A percentile compares a stretch with the other conserved stretches of the same genome.
phyloP scores from a whole-genome alignment of 306 rosid genomes.

The Pueraria montana region DNA sequence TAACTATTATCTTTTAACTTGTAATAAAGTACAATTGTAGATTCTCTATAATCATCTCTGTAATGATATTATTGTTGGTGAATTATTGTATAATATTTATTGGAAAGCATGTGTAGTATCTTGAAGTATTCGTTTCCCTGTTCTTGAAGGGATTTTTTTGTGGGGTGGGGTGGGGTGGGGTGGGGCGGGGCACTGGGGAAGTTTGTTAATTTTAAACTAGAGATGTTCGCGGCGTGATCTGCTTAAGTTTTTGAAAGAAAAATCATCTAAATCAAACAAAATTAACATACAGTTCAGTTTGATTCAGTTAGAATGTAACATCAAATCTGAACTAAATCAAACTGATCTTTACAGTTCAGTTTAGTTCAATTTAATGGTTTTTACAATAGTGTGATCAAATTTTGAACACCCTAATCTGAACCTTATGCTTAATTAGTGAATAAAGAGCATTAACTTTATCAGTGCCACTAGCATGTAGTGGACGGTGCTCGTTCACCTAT shows the following conservation, averaged over 20 bases:
- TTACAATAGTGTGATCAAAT: not conserved
- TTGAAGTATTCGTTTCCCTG: too few relatives aligned
- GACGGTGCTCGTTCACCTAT: not conserved
- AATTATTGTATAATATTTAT: not conserved
- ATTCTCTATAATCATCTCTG: constrained; percentile 12
- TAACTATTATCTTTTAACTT: not conserved
- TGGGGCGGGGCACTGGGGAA: too few relatives aligned
- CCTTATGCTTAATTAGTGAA: not conserved
- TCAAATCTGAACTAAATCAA: too few relatives aligned
- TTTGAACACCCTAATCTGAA: not conserved
- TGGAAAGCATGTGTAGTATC: not conserved
- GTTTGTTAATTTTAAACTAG: too few relatives aligned
- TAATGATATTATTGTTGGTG: constrained; percentile 22
- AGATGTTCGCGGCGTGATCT: too few relatives aligned
- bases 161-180: too few relatives aligned
- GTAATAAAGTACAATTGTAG: constrained; percentile 14
- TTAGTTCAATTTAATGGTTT: not conserved
- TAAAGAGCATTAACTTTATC: not conserved
- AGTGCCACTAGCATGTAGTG: constrained; percentile 12
- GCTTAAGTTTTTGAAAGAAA: too few relatives aligned
- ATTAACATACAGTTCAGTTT: too few relatives aligned
- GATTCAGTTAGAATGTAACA: too few relatives aligned
- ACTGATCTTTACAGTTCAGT: not conserved
- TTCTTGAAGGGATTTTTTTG: too few relatives aligned
- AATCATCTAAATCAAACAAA: too few relatives aligned